Base-by-base conservation (phyloP, 352 stramenopile species). In the Phytopythium chamaehyphon region DNA sequence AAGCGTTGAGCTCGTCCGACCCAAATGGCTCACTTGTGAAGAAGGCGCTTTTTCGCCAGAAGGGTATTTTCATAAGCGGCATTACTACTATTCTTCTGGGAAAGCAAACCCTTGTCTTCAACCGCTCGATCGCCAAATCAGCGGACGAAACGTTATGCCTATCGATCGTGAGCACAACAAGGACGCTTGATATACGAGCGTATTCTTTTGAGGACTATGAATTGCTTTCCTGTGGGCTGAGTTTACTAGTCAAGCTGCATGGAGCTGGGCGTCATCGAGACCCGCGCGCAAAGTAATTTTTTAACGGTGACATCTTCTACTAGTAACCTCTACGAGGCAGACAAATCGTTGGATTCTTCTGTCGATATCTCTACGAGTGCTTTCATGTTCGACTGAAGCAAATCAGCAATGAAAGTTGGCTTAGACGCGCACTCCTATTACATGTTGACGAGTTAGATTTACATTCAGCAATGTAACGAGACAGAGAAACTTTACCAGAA, bases 101-200 rank as follows among this genome's bases (percentile, higher is more conserved):
- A 10, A 81, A 73, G 38, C 68, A 73, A 24, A 76, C 62, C 8
- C 47, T 58, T 8, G 66, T 80, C 10, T 80, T 80, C 40, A 60
- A 61, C 35, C 61, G 69, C 37, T 49, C 56, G 14, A 35, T 44
- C 8, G 54, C 71, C 19, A 64, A 37, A 39, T 54, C 54, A 21
- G 64, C 61, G 4, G 62, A 66, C 33, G 65, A 66, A 2, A 48
- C 40, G 1, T 33, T 58, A 28, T 81, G 71, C 37, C 48, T 81
- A 19, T 78, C 71, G 16, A 59, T 81, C 21, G 54, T 78, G 40
- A 66, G 64, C 2, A 45, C 68, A 15, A 67, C 47, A 1, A 51
- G 71, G 36, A 81, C 71, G 7, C 65, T 81, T 15, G 71, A 78
- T 51, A 54, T 81, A n/a, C 68, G 59, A 43, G 62, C 71, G 0